phyloP scores from a whole-genome alignment of 1,139 yeast genomes.

The Suhomyces anneliseae region DNA sequence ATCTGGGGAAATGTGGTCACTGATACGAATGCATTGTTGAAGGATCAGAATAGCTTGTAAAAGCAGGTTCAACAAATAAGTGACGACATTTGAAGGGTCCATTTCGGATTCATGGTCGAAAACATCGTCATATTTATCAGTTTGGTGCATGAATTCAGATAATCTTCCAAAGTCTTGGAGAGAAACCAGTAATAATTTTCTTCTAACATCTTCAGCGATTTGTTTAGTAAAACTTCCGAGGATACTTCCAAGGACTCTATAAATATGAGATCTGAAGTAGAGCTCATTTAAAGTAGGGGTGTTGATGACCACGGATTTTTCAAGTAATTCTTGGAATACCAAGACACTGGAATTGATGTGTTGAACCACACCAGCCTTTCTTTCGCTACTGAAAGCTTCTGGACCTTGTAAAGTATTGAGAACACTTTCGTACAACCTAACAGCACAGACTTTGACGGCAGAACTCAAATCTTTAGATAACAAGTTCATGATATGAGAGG shows the following conservation, averaged over 20 bases:
- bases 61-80: slow-evolving; percentile 20
- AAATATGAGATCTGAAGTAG: slow-evolving; percentile 28
- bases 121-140: slow-evolving; percentile 10
- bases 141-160: slow-evolving; percentile 9
- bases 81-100: slow-evolving; percentile 17
- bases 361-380: slow-evolving; percentile 31
- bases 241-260: slow-evolving; percentile 29
- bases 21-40: slow-evolving; percentile 28
- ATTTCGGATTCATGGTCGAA: slow-evolving; percentile 13
- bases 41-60: slow-evolving; percentile 26
- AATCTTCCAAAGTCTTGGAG: slow-evolving; percentile 22
- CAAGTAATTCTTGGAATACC: slow-evolving; percentile 18
- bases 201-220: slow-evolving; percentile 22
- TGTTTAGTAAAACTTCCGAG: slow-evolving; percentile 36
- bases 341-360: slow-evolving; percentile 26
- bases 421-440: slow-evolving; percentile 54
- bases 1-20: slow-evolving; percentile 1
- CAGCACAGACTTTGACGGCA: slow-evolving; percentile 48
- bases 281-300: slow-evolving; percentile 15
- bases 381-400: slow-evolving; percentile 41
- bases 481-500: slow-evolving; percentile 47
- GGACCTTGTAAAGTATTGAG: slow-evolving; percentile 54
- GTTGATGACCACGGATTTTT: not conserved
- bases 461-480: slow-evolving; percentile 33
- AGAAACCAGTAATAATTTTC: slow-evolving; percentile 15